These are phyloP conservation scores for Letharia columbiana DNA, from an alignment of 495 filamentous ascomycete genomes.

Conservation along the genomic window DNA sequence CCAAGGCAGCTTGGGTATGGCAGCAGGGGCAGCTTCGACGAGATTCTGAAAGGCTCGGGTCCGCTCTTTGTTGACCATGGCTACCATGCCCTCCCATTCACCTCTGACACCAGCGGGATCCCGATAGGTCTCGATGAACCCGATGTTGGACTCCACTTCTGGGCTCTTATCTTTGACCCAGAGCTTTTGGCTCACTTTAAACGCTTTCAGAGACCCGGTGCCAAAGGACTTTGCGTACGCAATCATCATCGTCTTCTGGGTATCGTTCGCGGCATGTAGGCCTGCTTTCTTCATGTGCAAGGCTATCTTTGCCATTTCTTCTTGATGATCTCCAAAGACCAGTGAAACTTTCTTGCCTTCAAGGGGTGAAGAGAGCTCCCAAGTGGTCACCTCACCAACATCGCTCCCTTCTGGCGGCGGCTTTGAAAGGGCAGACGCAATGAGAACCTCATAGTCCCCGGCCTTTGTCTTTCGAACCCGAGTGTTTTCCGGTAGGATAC, in stretches of 20 bases:
- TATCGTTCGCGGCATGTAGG: slow-evolving; percentile 72
- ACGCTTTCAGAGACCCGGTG: slow-evolving; percentile 73
- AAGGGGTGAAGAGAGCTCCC: slow-evolving; percentile 53
- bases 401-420: slow-evolving; percentile 57
- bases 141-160: slow-evolving; percentile 81
- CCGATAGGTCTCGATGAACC: slow-evolving; percentile 93
- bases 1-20: slow-evolving; percentile 90
- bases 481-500: slow-evolving; percentile 76
- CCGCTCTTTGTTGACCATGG: slow-evolving; percentile 68
- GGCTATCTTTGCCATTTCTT: slow-evolving; percentile 74
- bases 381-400: slow-evolving; percentile 56
- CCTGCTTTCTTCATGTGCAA: slow-evolving; percentile 61
- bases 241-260: slow-evolving; percentile 73
- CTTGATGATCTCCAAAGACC: slow-evolving; percentile 73
- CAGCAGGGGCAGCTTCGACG: slow-evolving; percentile 66
- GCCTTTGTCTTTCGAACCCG: slow-evolving; percentile 65
- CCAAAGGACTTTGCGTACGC: slow-evolving; percentile 80
- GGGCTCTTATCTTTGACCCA: slow-evolving; percentile 93
- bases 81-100: slow-evolving; percentile 90
- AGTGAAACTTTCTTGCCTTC: slow-evolving; percentile 65
- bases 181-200: slow-evolving; percentile 80
- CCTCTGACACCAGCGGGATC: slow-evolving; percentile 87
- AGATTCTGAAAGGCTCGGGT: slow-evolving; percentile 83
- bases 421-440: slow-evolving; percentile 60
- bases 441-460: slow-evolving; percentile 69